Percentiles rank a stretch among this genome's conserved stretches.
phyloP scores from a whole-genome alignment of 345 rosid genomes.

The Eucalyptus pumila region DNA sequence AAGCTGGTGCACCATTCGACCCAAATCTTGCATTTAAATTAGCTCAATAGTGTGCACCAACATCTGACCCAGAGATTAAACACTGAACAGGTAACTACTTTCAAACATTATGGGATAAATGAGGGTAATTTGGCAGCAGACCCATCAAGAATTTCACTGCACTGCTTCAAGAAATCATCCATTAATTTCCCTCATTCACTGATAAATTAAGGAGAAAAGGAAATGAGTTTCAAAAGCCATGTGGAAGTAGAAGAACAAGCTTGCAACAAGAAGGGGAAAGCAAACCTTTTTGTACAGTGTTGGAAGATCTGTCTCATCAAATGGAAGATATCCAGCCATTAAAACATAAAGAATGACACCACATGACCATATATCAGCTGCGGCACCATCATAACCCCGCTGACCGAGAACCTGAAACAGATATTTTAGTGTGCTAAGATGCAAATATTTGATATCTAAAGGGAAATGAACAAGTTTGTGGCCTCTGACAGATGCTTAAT shows the following conservation, averaged over 20 bases:
- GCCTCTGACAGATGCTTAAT: background rate
- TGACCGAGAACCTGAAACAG: constrained; percentile 38
- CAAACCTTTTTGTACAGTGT: constrained; percentile 57
- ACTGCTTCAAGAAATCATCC: background rate
- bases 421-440: background rate
- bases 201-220: background rate
- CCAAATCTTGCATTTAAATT: background rate
- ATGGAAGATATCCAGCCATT: constrained; percentile 87
- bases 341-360: constrained; percentile 87
- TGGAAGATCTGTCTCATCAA: constrained; percentile 74
- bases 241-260: background rate
- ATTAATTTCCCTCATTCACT: background rate
- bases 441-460: background rate
- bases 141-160: background rate
- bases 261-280: background rate
- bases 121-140: background rate
- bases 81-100: background rate
- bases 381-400: constrained; percentile 80
- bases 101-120: background rate
- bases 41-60: background rate
- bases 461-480: background rate
- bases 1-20: background rate
- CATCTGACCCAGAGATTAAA: background rate
- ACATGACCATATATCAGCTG: constrained; percentile 94
- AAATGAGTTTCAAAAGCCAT: background rate